Conservation (phyloP, 306 rosid genomes). For the Cicer pinnatifidum region DNA sequence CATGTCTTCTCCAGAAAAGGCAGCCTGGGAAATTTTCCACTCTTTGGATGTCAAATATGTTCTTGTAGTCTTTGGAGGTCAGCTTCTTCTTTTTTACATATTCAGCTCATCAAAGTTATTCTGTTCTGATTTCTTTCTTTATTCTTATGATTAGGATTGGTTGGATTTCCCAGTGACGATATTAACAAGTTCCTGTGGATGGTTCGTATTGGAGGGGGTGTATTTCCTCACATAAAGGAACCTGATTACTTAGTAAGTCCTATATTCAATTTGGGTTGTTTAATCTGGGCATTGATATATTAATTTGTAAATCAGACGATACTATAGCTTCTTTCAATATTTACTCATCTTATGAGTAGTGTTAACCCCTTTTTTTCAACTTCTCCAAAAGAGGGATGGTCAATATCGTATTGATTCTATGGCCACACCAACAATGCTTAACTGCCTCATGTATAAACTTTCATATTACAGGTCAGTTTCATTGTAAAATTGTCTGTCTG, state of each 20-base stretch:
- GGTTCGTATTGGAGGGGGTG: conserved; percentile 99
- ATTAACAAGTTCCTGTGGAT: conserved; percentile 98
- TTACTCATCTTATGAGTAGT: conserved; percentile 23
- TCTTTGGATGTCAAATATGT: conserved; percentile 98
- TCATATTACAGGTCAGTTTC: conserved; percentile 88
- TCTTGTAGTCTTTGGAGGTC: conserved; percentile 99
- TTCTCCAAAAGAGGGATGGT: conserved; percentile 80
- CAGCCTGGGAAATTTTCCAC: conserved; percentile 98
- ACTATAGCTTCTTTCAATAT: conserved; percentile 6
- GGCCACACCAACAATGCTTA: conserved; percentile 98
- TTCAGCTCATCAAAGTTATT: conserved; percentile 36
- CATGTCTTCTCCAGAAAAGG: conserved; percentile 99
- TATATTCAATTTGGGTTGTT: conserved; percentile 11
- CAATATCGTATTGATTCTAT: conserved; percentile 91
- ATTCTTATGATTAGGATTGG: conserved; percentile 70
- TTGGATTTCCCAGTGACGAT: conserved; percentile 98
- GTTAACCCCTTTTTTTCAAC: conserved; percentile 28
- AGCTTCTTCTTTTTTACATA: conserved; percentile 46
- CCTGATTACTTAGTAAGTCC: conserved; percentile 88
- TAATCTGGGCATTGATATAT: conserved; percentile 25
- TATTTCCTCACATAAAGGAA: conserved; percentile 97
- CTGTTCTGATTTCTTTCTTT: conserved; percentile 48
- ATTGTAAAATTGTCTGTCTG: conserved; percentile 35
- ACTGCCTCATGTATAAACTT: conserved; percentile 96
- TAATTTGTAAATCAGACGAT: conserved; percentile 25